Evolutionary conservation across 163 green algal species (phyloP).

Genomic region (Chlorella variabilis): DNA sequence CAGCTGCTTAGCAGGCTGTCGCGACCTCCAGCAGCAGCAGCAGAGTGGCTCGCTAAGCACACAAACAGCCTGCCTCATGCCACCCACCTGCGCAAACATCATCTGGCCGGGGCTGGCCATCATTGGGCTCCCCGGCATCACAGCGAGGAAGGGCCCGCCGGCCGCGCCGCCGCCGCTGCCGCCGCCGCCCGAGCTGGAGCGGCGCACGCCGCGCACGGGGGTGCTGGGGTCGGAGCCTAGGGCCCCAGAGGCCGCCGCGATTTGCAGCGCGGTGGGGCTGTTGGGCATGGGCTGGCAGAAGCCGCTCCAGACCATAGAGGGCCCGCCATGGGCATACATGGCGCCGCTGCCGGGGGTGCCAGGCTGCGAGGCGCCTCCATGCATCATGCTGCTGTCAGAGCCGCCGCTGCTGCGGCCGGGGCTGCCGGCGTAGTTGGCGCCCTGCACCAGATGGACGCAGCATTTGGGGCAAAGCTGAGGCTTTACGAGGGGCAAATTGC

Average conservation of each 20-base stretch:
- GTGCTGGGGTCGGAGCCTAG: conserved; percentile 27
- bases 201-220: conserved; percentile 1
- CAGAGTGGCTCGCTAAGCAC: no score
- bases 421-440: conserved; percentile 18
- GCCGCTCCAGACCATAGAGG: conserved; percentile 17
- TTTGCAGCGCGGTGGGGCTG: conserved; percentile 35
- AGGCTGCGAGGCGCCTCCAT: conserved; percentile 24
- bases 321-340: conserved; percentile 10
- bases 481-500: no score
- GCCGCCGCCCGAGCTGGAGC: not conserved
- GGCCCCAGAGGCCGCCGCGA: conserved; percentile 24
- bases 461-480: no score
- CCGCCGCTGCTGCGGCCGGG: conserved; percentile 37
- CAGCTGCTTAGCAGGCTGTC: no score
- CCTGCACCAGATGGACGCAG: not conserved
- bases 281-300: conserved; percentile 32
- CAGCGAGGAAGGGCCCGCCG: not conserved
- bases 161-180: not conserved
- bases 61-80: no score
- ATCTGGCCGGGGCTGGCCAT: conserved; percentile 25
- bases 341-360: conserved; percentile 18
- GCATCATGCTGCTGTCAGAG: conserved; percentile 31
- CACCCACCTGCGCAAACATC: conserved; percentile 38
- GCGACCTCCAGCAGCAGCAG: no score
- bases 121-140: conserved; percentile 32